Evolutionary conservation across 345 rosid species (phyloP).

Genomic region (Hevea brasiliensis): DNA sequence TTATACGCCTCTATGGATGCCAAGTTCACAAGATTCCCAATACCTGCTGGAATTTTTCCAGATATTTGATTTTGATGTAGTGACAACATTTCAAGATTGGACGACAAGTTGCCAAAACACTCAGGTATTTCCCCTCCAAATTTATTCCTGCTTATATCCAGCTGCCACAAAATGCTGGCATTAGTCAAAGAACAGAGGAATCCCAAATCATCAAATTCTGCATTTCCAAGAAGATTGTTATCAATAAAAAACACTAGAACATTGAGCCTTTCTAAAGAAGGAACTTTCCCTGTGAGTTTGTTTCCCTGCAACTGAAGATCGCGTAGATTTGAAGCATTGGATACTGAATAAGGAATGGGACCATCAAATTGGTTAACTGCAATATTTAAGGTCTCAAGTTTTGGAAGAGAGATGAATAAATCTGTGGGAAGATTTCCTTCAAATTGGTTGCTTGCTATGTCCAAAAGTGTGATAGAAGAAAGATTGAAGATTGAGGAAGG

Average conservation of each 20-base stretch:
- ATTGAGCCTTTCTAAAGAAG: background rate
- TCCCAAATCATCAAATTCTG: background rate
- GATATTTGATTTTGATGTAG: background rate
- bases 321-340: background rate
- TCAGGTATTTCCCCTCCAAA: slow-evolving; percentile 2
- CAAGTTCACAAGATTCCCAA: background rate
- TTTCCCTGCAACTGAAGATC: background rate
- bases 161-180: background rate
- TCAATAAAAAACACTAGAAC: background rate
- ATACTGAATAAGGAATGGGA: background rate
- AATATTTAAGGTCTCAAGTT: background rate
- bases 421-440: background rate
- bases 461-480: too few relatives aligned
- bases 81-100: background rate
- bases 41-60: background rate
- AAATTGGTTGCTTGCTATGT: background rate
- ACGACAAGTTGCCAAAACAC: background rate
- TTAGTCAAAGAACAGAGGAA: background rate
- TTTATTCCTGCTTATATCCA: background rate
- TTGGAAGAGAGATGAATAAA: background rate
- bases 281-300: background rate
- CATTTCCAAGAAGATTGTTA: background rate
- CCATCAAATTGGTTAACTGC: background rate
- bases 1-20: background rate
- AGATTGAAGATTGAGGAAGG: background rate